Evolutionary conservation across 164 flowering plant species (phyloP), one percentile per base, ranked within the genome.

Genomic region (Kalanchoe fedtschenkoi): DNA sequence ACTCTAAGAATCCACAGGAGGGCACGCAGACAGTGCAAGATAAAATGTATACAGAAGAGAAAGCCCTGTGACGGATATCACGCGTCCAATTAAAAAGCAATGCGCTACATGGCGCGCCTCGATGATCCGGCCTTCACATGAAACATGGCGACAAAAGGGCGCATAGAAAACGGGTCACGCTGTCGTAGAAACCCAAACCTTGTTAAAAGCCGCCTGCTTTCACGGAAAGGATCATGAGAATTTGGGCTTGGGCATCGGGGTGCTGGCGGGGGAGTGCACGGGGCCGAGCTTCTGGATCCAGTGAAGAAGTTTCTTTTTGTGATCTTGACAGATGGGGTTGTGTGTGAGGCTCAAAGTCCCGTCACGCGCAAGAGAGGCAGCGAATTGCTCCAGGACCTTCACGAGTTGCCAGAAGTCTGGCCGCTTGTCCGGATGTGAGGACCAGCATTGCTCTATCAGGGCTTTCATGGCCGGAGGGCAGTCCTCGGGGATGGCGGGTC

Each of bases 241-340:
- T 66, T 73, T 82, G 28, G 90, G 83, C 66, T 82, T 86, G 26
- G 80, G 79, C 68, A 58, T 54, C 0, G 37, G 30, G 77, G 64
- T 19, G n/a, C 78, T 56, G 42, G 66, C 58, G 38, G 65, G 54
- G 17, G 72, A 43, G 65, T 80, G 72, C 35, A 29, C 62, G 2
- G 84, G 78, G 35, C 83, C 76, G 41, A 79, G 89, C 80, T 83
- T 91, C 8, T 89, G 84, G 62, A 89, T 85, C 91, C 87, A 81
- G 71, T 81, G 81, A 37, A 68, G 73, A 21, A 81, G 74, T n/a
- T 88, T 80, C 73, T 87, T 91, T 78, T 91, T 91, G 33, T 80
- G 95, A 72, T 89, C 92, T 53, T 72, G 83, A 69, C 70, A 68
- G 21, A 37, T 69, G 17, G 65, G 69, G 53, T 73, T 79, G 17